Conservation (phyloP, 2,329 filamentous ascomycete species). For the Pseudocercospora vitis region DNA sequence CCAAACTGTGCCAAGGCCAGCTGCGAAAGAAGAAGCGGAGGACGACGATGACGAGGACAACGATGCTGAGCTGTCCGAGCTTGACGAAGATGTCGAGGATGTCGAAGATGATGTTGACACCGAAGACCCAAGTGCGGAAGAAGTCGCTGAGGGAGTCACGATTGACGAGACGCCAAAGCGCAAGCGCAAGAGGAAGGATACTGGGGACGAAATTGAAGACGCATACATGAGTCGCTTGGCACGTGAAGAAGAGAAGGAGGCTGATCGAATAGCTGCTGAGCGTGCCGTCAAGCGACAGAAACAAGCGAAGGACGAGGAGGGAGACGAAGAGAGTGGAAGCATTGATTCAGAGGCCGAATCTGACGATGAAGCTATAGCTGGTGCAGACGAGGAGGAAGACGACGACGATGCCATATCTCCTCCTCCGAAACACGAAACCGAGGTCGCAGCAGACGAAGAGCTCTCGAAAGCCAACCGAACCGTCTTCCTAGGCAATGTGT, state of each 20-base stretch:
- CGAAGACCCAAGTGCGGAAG: constrained; percentile 22
- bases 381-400: constrained; percentile 34
- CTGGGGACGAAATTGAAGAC: constrained; percentile 66
- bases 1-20: background rate
- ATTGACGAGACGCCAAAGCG: constrained; percentile 53
- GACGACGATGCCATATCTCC: constrained; percentile 56
- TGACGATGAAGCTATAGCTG: constrained; percentile 31
- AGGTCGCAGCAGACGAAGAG: constrained; percentile 53
- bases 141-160: constrained; percentile 29
- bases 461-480: constrained; percentile 85
- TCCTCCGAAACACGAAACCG: constrained; percentile 55
- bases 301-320: constrained; percentile 28
- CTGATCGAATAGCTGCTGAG: constrained; percentile 30
- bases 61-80: constrained; percentile 26
- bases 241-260: constrained; percentile 43
- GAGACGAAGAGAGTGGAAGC: constrained; percentile 29
- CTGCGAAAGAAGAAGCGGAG: constrained; percentile 25
- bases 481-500: constrained; percentile 90
- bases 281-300: constrained; percentile 36
- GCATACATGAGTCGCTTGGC: constrained; percentile 68
- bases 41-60: constrained; percentile 40
- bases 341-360: constrained; percentile 31
- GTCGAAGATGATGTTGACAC: constrained; percentile 29
- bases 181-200: constrained; percentile 48
- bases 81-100: constrained; percentile 21